phyloP scores from a whole-genome alignment of 2,329 filamentous ascomycete genomes.

The Didymella lethalis region DNA sequence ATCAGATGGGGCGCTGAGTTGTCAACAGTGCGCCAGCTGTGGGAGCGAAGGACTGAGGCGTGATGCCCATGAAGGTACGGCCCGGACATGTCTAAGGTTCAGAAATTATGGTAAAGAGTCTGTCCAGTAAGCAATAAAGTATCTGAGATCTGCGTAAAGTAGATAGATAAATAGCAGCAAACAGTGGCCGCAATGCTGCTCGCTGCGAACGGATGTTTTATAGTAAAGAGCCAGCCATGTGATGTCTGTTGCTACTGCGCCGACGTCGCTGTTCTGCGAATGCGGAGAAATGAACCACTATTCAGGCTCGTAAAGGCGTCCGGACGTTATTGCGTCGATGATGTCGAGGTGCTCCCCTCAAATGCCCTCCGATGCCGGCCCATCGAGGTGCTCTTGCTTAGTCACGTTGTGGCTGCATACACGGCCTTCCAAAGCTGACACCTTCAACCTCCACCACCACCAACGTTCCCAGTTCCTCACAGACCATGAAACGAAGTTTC shows the following conservation, averaged over 20 bases:
- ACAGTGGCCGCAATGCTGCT: neutral
- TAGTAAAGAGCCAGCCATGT: neutral
- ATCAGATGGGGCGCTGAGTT: slow-evolving; percentile 54
- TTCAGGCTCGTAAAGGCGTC: neutral
- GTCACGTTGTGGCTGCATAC: neutral
- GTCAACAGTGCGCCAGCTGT: slow-evolving; percentile 55
- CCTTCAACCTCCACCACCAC: too few species aligned
- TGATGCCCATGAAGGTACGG: slow-evolving; percentile 55
- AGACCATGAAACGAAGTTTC: too few species aligned
- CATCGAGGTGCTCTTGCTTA: slow-evolving; percentile 15
- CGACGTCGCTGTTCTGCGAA: slow-evolving; percentile 12
- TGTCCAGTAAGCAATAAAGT: neutral
- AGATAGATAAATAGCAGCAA: neutral
- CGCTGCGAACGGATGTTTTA: neutral
- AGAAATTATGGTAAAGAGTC: too few species aligned
- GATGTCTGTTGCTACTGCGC: neutral
- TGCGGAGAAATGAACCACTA: slow-evolving; percentile 17
- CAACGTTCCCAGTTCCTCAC: too few species aligned
- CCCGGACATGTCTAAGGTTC: slow-evolving; percentile 16
- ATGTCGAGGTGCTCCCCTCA: slow-evolving; percentile 14
- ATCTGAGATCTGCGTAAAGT: neutral
- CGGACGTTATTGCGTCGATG: slow-evolving; percentile 6
- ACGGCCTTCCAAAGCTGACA: neutral
- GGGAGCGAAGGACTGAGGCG: slow-evolving; percentile 52
- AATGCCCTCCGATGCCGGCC: slow-evolving; percentile 13